Base-by-base conservation (phyloP, 169 alveolate species). In the Plasmodium blacklocki region DNA sequence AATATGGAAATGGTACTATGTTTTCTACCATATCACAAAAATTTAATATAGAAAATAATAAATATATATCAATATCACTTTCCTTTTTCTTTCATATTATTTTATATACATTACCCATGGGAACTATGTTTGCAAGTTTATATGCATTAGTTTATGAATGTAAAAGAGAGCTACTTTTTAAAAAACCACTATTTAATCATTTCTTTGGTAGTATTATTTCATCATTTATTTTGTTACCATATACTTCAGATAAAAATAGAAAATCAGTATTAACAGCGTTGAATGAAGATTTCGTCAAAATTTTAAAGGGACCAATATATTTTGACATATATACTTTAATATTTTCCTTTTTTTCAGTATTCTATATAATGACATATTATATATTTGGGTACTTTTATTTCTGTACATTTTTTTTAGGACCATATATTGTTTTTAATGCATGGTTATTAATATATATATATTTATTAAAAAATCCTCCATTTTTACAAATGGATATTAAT, bases 101-200 rank as follows among this genome's bases (percentile, higher is more conserved):
- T 19, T 70, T 80, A 80, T 80, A 80, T 80, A 58, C 85, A 14
- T 43, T 80, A 29, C 90, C 90, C 19, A 80, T 80, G 90, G 90
- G 90, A 80, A 80, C 90, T 50, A 80, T 80, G 90, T 80, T 80
- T 72, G 64, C 73, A 68, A 80, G 90, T 68, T 72, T 80, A 19
- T 80, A 80, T 23, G 68, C 90, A 45, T 43, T 80, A 50, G 90
- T 80, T 26, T 80, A 80, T 58, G 90, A 80, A 21, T 80, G 85
- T 50, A 80, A 68, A 60, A 80, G 83, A 29, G 90, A 67, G 56
- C 58, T 80, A 68, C 54, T 80, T 9, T 80, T 68, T 80, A 67
- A 80, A 58, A 80, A 80, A 21, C 6, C 6, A 18, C 58, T 80
- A 43, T 59, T 67, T 32, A 80, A 80, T 58, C 52, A 80, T 50